Conservation (phyloP, 2,329 filamentous ascomycete species). For the Fusarium gaditjirri region DNA sequence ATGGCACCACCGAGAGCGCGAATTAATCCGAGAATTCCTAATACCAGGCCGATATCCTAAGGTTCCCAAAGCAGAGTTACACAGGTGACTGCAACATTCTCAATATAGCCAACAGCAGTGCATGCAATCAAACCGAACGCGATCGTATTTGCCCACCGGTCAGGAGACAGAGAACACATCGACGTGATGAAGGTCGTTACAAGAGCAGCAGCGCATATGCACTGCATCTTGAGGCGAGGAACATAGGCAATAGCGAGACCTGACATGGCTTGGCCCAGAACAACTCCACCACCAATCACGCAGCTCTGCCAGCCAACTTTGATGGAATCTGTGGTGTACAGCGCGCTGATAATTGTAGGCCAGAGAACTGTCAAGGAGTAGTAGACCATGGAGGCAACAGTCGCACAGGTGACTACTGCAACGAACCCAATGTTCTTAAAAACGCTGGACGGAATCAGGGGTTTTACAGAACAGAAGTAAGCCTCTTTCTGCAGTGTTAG, state of each 20-base stretch:
- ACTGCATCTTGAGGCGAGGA: slow-evolving; percentile 51
- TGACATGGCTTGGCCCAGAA: slow-evolving; percentile 53
- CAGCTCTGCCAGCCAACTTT: slow-evolving; percentile 55
- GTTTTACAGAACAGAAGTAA: slow-evolving; percentile 49
- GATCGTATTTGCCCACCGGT: slow-evolving; percentile 46
- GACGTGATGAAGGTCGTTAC: slow-evolving; percentile 50
- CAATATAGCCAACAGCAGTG: slow-evolving; percentile 51
- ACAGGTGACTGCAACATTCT: slow-evolving; percentile 55
- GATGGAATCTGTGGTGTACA: slow-evolving; percentile 54
- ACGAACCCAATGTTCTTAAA: slow-evolving; percentile 54
- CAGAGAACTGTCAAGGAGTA: slow-evolving; percentile 57
- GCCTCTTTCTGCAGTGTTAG: slow-evolving; percentile 45
- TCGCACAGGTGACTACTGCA: slow-evolving; percentile 53
- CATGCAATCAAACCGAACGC: slow-evolving; percentile 49
- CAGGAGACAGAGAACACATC: slow-evolving; percentile 44
- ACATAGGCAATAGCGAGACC: slow-evolving; percentile 52
- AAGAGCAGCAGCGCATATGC: slow-evolving; percentile 45
- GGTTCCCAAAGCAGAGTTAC: slow-evolving; percentile 58
- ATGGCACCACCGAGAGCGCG: slow-evolving; percentile 55
- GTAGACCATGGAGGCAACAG: slow-evolving; percentile 57
- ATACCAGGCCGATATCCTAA: slow-evolving; percentile 58
- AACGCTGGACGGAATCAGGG: slow-evolving; percentile 56
- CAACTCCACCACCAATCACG: slow-evolving; percentile 55
- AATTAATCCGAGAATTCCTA: slow-evolving; percentile 57
- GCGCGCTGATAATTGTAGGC: slow-evolving; percentile 54